A percentile compares a stretch with the other conserved stretches of the same genome.
Evolutionary conservation across 108 stramenopile genomes (phyloP).

Genomic region (Cyclostephanos tholiformis): DNA sequence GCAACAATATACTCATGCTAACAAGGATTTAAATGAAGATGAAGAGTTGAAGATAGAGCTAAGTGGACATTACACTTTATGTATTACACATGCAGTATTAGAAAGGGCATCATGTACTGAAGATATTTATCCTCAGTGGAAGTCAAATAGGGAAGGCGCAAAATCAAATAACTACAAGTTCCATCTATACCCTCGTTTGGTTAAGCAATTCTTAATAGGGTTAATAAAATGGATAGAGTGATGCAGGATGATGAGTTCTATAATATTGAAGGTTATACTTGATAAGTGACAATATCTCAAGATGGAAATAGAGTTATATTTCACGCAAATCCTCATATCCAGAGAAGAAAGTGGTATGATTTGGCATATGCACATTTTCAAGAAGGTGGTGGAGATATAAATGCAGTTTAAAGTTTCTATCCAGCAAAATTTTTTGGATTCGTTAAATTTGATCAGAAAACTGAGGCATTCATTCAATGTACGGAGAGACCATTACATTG

Average conservation of each 20-base stretch:
- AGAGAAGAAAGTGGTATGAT: background rate
- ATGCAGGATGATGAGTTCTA: background rate
- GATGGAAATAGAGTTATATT: background rate
- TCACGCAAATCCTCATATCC: background rate
- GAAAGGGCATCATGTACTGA: background rate
- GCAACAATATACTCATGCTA: background rate
- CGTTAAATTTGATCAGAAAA: background rate
- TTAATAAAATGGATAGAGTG: background rate
- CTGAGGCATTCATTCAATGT: background rate
- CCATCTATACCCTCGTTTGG: background rate
- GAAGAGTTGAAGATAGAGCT: background rate
- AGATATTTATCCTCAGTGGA: background rate
- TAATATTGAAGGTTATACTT: background rate
- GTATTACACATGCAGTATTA: background rate
- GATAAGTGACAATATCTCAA: background rate
- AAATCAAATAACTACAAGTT: background rate
- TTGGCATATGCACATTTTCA: background rate
- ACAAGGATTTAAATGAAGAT: background rate
- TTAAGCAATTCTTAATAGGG: background rate
- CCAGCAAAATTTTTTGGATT: background rate
- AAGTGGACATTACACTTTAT: background rate
- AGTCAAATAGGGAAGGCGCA: background rate
- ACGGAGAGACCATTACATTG: background rate
- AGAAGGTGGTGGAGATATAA: background rate
- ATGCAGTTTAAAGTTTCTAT: background rate